phyloP scores from a whole-genome alignment of 2,329 filamentous ascomycete genomes.

The Lasiodiplodia gonubiensis region DNA sequence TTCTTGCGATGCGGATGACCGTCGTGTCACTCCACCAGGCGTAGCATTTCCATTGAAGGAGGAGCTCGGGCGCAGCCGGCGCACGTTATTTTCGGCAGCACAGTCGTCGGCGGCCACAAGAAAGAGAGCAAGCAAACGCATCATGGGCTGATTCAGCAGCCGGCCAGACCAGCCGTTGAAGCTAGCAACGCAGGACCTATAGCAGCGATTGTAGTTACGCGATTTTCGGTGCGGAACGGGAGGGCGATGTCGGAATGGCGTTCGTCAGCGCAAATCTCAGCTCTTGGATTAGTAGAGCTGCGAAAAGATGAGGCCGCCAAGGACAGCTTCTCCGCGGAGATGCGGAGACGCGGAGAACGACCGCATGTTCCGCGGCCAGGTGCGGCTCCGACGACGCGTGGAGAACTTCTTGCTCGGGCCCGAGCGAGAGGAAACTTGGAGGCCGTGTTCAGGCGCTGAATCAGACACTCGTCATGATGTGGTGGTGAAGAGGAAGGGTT shows the following conservation, averaged over 20 bases:
- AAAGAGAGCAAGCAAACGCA: not conserved
- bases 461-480: not conserved
- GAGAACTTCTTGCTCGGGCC: not conserved
- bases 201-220: slow-evolving; percentile 23
- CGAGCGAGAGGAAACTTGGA: not conserved
- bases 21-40: slow-evolving; percentile 19
- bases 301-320: not conserved
- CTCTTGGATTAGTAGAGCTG: not conserved
- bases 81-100: not conserved
- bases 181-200: slow-evolving; percentile 6
- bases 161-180: not conserved
- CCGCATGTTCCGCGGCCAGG: not conserved
- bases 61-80: not conserved
- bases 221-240: slow-evolving; percentile 19
- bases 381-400: not conserved
- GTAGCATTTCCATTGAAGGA: not conserved
- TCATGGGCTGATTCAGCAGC: not conserved
- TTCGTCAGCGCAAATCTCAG: not conserved
- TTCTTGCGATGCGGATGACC: slow-evolving; percentile 1
- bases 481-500: too few species aligned
- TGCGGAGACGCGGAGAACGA: not conserved
- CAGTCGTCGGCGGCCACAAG: not conserved
- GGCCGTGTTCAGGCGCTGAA: not conserved
- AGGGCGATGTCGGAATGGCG: not conserved
- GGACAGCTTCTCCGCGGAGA: slow-evolving; percentile 22